Evolutionary conservation across 129 eudicot genomes (phyloP), one percentile per base, ranked within the genome.

Genomic region (Deinandra increscens): DNA sequence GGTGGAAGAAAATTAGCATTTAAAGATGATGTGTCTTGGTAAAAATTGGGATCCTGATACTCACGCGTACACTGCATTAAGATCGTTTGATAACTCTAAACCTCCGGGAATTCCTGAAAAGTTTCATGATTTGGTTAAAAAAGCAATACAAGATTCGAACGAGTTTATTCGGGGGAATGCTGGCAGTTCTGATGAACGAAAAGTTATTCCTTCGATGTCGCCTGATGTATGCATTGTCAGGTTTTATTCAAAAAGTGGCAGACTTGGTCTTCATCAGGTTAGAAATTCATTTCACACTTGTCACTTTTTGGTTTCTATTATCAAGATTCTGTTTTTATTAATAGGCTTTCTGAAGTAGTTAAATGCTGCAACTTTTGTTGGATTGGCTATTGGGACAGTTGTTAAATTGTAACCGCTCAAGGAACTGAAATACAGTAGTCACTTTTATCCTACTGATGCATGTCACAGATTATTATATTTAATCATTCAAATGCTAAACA

Each of bases 181-280:
- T 5, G 15, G 34, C 5, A 31, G 20, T 31, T 73, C 14, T 29
- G 62, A 84, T 60, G 76, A 42, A 1, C 80, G 81, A 71, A 49
- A 56, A 39, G 62, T 61, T 68, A 74, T 93, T 60, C 92, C 95
- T 45, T 15, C 77, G 6, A 75, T 89, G 86, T 62, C 81, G 9
- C 88, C 98, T 6, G 80, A 85, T 69, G 76, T 93, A 50, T 89
- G 97, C 82, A 84, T 93, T 38, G 83, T 89, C 77, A 93, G 89
- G 44, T 93, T 81, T 50, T 89, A 93, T 70, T 2, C 90, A 22
- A 71, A 50, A 29, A 79, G 39, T 44, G 98, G 98, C 54, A 71
- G 71, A 59, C 98, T 89, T 68, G 98, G 98, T 75, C 95, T 89
- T 34, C 98, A 93, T 80, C 91, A 89, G 97, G 97, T 89, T 67